Evolutionary conservation across 805 yeast species (phyloP).

Genomic region (Hanseniaspora taiwanica): DNA sequence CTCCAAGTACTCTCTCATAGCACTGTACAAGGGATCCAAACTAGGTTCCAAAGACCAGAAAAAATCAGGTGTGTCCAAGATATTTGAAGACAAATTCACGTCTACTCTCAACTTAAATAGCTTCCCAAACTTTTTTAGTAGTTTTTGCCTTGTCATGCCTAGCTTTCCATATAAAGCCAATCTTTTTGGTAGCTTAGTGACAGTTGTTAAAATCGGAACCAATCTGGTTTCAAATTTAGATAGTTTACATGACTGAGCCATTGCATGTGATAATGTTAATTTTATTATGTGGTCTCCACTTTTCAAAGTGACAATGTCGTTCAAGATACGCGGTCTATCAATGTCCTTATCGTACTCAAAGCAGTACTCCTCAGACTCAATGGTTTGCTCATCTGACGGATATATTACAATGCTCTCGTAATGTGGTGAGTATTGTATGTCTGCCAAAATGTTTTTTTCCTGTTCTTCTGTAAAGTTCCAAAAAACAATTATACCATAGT

Average conservation of each 20-base stretch:
- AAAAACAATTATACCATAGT: conserved; percentile 92
- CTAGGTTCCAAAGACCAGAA: conserved; percentile 97
- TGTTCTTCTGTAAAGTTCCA: conserved; percentile 93
- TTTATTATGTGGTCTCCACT: conserved; percentile 89
- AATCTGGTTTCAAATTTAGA: conserved; percentile 86
- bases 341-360: conserved; percentile 40
- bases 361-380: conserved; percentile 70
- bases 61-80: conserved; percentile 88
- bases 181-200: conserved; percentile 79
- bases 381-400: conserved; percentile 76
- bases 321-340: conserved; percentile 65
- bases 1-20: conserved; percentile 84
- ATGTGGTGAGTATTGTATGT: conserved; percentile 44
- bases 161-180: conserved; percentile 81
- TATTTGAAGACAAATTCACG: conserved; percentile 80
- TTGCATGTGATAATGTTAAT: conserved; percentile 87
- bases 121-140: conserved; percentile 79
- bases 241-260: conserved; percentile 89
- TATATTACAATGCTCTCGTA: conserved; percentile 44
- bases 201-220: conserved; percentile 69
- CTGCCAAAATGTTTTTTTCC: conserved; percentile 88
- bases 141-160: conserved; percentile 73
- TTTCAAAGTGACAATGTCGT: conserved; percentile 84
- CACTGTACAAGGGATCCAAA: conserved; percentile 79
- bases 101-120: conserved; percentile 84